Base-by-base conservation (phyloP, 1,139 yeast genomes). In the Scheffersomyces cryptocercus region DNA sequence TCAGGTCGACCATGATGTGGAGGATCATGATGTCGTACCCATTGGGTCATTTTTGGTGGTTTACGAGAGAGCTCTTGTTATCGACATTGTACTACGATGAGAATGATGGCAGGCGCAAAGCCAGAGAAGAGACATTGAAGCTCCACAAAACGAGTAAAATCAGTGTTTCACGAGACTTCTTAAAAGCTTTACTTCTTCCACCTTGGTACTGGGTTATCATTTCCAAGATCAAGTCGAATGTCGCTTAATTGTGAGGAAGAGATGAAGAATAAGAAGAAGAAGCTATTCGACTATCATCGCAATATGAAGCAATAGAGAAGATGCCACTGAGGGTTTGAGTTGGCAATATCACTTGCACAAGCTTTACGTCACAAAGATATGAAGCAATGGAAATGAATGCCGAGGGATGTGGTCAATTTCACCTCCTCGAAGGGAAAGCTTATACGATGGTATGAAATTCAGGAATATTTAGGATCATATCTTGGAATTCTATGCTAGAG, bases 31-130 rank as follows among this genome's bases (percentile, higher is more conserved):
- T 67, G 10, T 53, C 61, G 32, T 55, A 54, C 36, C 45, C 48
- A 0, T 43, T 68, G 31, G 73, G 70, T 3, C 77, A 73, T 46
- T 44, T 63, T 26, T 72, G 75, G 76, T 73, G 77, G 77, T 68
- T 56, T 40, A 29, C 53, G 3, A 53, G 67, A 20, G 62, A 59
- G 14, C 58, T 62, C 29, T 46, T 64, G 12, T 49, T 67, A 20
- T 36, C 47, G 3, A 42, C 44, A 4, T 38, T 62, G 14, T 62
- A 64, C 45, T 46, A 46, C 39, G 69, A 65, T 40, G 13, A 31
- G 3, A 49, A 61, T 38, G 41, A 41, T 1, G 42, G 44, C 16
- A 47, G 64, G 40, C 46, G 55, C 7, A 36, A 39, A 6, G 36
- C 47, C 13, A 51, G 61, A 32, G 41, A 44, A 8, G 38, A 49